Base-by-base conservation (phyloP, 805 yeast genomes). In the Candida caryicola region DNA sequence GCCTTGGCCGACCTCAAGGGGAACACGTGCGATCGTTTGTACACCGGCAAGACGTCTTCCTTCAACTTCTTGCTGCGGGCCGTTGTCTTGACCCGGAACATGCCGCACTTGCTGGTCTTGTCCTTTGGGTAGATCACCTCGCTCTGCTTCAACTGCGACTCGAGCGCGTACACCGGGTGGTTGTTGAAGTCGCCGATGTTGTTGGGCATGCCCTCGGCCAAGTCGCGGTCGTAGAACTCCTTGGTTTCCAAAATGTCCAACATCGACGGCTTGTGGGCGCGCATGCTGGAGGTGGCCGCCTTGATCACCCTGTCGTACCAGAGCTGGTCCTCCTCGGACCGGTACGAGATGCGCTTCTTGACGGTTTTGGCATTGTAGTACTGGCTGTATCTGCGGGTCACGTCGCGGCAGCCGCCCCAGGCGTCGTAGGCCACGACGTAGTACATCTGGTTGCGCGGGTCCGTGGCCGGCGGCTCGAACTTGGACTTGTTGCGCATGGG, bases 91-190 rank as follows among this genome's bases (percentile, higher is more conserved):
- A 76, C 59, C 15, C 82, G 64, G 19, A 87, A 70, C 21, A 81
- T 79, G 1, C 98, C 99, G 51, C 95, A 82, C 41, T 58, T 58
- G 36, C 66, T 60, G 6, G 58, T 34, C 16, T 79, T 76, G 28
- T 73, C 81, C 50, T 71, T 76, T 0, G 90, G 87, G 37, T 73
- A 71, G 4, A 91, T 58, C 4, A 89, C 71, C 55, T 93, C 96
- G 54, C 82, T 84, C 36, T 76, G 73, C 34, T 74, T 73, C 23
- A 93, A 56, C 46, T 89, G 95, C 3, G 79, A 71, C 55, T 86
- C 95, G 10, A 93, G 57, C 0, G 84, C 93, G 59, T 82, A 93
- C 10, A 81, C 60, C 0, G 99, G 99, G 59, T 93, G 99, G 35
- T 81, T 81, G 36, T 80, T 81, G 57, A 90, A 86, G 48, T 89